Percentiles rank a stretch among this genome's conserved stretches.
phyloP scores from a whole-genome alignment of 192 early-diverging fungal genomes.

The Umbelopsis ramanniana region DNA sequence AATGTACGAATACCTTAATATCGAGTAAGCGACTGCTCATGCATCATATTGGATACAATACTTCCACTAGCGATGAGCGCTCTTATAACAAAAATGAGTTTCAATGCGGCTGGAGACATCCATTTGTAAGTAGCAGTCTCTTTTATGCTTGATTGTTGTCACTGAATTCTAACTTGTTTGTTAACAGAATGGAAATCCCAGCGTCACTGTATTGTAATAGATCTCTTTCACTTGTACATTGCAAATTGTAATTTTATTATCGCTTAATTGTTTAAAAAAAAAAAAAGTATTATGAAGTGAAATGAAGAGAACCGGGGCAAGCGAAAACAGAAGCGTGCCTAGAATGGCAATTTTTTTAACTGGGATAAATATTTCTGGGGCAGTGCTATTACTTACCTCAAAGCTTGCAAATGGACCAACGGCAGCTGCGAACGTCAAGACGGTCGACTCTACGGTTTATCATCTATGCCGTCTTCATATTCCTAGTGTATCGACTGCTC shows the following conservation, averaged over 20 bases:
- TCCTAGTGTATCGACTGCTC: neutral
- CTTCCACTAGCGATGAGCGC: slow-evolving; percentile 52
- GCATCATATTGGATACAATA: slow-evolving; percentile 59
- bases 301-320: too few relatives aligned
- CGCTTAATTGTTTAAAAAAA: neutral
- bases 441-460: slow-evolving; percentile 1
- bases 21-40: slow-evolving; percentile 53
- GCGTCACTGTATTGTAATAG: slow-evolving; percentile 36
- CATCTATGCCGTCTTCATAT: neutral
- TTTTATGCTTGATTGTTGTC: neutral
- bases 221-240: neutral
- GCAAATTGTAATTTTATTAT: neutral
- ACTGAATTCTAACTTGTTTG: neutral
- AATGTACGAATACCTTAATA: slow-evolving; percentile 49
- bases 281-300: too few relatives aligned
- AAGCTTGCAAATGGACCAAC: neutral
- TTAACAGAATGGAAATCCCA: slow-evolving; percentile 42
- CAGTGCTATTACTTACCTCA: too few relatives aligned
- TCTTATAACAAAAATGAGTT: slow-evolving; percentile 54
- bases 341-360: too few relatives aligned
- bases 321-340: too few relatives aligned
- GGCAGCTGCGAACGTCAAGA: slow-evolving; percentile 17
- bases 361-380: too few relatives aligned
- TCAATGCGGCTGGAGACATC: slow-evolving; percentile 62
- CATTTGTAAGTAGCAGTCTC: slow-evolving; percentile 49